Base-by-base conservation (phyloP, 1,284 basidiomycete species). In the Malassezia cuniculi region DNA sequence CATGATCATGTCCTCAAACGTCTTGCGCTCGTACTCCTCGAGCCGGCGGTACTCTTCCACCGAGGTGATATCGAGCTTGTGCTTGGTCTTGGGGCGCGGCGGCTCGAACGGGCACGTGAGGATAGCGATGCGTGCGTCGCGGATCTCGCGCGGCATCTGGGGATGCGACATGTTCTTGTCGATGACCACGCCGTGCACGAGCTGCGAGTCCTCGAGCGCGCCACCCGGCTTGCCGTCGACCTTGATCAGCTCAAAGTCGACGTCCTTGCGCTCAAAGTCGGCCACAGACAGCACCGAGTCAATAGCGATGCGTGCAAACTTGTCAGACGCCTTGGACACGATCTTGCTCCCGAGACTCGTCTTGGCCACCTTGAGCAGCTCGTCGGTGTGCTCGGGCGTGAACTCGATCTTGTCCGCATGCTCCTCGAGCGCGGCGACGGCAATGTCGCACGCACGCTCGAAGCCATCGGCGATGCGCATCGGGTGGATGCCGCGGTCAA, bases 161-260 rank as follows among this genome's bases (percentile, higher is more conserved):
- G 90, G 84, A 66, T 97, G 90, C 16, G 87, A 94, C 80, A 97
- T 89, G 72, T 97, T 89, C 72, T 97, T 94, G 79, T 97, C 89
- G 68, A 97, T 78, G 53, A 97, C 82, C 28, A 97, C 90, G 58
- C 90, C 89, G 58, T 83, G 81, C 69, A 93, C 87, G 54, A 93
- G 77, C 21, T 77, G 76, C 6, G 85, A 95, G 71, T 99, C 93
- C 22, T 85, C 85, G 31, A 99, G 77, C 7, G 85, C 85, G 30
- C 93, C 90, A 38, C 90, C 93, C 51, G 95, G 87, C 73, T 97
- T 97, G 65, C 90, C 90, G 61, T 94, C 85, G 21, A 97, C 90
- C 70, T 99, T 97, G 77, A 97, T 95, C 50, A 97, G 75, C 71
- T 99, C 90, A 69, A 99, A 97, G 45, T 85, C 82, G 17, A 99